A percentile compares a stretch with the other conserved stretches of the same genome.
Evolutionary conservation across 2,329 filamentous ascomycete species (phyloP).

Genomic region (Talaromyces sp.): DNA sequence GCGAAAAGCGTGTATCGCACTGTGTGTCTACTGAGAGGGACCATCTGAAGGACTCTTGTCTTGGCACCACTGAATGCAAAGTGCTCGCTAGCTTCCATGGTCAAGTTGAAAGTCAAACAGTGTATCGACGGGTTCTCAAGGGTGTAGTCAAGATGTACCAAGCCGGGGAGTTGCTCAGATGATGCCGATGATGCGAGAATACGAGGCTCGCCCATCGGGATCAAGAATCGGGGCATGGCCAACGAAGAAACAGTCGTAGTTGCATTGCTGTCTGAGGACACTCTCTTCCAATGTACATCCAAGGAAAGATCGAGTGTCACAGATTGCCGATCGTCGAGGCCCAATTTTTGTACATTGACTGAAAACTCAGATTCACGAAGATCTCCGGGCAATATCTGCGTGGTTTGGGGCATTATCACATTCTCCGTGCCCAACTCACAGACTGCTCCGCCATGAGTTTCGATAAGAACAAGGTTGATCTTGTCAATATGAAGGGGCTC

Average conservation of each 20-base stretch:
- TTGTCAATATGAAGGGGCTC: slow-evolving; percentile 58
- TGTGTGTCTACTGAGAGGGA: slow-evolving; percentile 71
- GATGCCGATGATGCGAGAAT: slow-evolving; percentile 55
- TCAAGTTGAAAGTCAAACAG: slow-evolving; percentile 85
- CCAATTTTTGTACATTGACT: slow-evolving; percentile 67
- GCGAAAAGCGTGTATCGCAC: slow-evolving; percentile 72
- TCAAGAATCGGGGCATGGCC: slow-evolving; percentile 70
- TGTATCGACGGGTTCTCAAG: slow-evolving; percentile 94
- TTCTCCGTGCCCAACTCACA: slow-evolving; percentile 44
- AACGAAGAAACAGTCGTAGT: slow-evolving; percentile 60
- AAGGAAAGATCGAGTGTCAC: slow-evolving; percentile 70
- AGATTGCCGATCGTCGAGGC: slow-evolving; percentile 74
- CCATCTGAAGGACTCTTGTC: slow-evolving; percentile 68
- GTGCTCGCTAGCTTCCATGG: slow-evolving; percentile 85
- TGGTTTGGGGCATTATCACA: slow-evolving; percentile 21
- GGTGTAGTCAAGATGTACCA: slow-evolving; percentile 55
- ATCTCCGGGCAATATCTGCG: slow-evolving; percentile 56
- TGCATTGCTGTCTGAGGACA: slow-evolving; percentile 23
- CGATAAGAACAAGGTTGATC: slow-evolving; percentile 57
- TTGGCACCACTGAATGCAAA: slow-evolving; percentile 93
- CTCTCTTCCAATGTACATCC: slow-evolving; percentile 69
- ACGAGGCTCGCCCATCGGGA: slow-evolving; percentile 79
- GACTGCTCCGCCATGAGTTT: slow-evolving; percentile 56
- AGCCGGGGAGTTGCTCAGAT: slow-evolving; percentile 26
- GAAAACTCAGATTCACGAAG: slow-evolving; percentile 68